phyloP scores from a whole-genome alignment of 345 rosid species.

The Moringa oleifera region DNA sequence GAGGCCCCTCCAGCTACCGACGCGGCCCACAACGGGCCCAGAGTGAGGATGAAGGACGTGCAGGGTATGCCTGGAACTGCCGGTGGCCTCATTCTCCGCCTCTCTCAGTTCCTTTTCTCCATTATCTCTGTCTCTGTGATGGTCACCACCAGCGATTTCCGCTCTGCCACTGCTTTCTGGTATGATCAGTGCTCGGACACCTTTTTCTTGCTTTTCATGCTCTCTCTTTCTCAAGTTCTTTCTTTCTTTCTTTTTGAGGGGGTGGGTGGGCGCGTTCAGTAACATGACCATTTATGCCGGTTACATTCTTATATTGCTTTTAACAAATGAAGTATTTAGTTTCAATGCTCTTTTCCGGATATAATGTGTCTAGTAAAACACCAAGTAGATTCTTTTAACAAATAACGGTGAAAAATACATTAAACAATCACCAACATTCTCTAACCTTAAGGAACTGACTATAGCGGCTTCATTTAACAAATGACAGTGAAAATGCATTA shows the following conservation, averaged over 20 bases:
- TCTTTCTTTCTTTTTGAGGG: not conserved
- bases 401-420: too few relatives aligned
- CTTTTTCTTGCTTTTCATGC: not conserved
- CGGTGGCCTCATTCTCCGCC: slow-evolving; percentile 68
- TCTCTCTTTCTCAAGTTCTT: not conserved
- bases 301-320: too few relatives aligned
- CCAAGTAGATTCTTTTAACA: too few relatives aligned
- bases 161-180: slow-evolving; percentile 70
- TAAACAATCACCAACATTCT: too few relatives aligned
- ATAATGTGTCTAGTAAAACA: too few relatives aligned
- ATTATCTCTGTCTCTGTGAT: slow-evolving; percentile 54
- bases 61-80: slow-evolving; percentile 88
- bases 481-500: too few relatives aligned
- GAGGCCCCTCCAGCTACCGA: slow-evolving; percentile 54
- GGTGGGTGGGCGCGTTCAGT: too few relatives aligned
- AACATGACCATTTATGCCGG: too few relatives aligned
- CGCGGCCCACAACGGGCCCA: slow-evolving; percentile 34
- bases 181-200: slow-evolving; percentile 7
- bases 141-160: slow-evolving; percentile 68
- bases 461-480: too few relatives aligned
- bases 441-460: too few relatives aligned
- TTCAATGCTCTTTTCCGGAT: too few relatives aligned
- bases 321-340: too few relatives aligned
- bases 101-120: slow-evolving; percentile 51
- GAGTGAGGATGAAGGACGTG: slow-evolving; percentile 64